Percentiles rank a stretch among this genome's conserved stretches.
Conservation (phyloP, 1,139 yeast species). For the Zhuliangozyma blackwelliae region DNA sequence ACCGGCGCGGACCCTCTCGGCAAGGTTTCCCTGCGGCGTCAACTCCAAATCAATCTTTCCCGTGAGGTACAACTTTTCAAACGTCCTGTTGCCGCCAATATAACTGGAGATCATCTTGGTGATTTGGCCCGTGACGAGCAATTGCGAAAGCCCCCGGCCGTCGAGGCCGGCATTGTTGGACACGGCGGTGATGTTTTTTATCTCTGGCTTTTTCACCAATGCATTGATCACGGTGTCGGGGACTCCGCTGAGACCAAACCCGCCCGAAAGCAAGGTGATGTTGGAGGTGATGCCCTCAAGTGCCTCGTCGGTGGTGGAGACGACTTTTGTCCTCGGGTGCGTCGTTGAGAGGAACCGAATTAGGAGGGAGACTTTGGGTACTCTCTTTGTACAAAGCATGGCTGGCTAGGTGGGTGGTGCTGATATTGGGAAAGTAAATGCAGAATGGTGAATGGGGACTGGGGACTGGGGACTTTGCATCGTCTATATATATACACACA, state of each 20-base stretch:
- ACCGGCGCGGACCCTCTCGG: conserved; percentile 48
- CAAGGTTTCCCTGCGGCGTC: conserved; percentile 49
- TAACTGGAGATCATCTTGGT: conserved; percentile 44
- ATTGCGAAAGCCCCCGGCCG: conserved; percentile 39
- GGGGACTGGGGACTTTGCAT: neutral
- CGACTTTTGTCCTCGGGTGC: conserved; percentile 16
- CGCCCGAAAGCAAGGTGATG: conserved; percentile 39
- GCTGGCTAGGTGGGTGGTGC: neutral
- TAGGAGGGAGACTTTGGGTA: neutral
- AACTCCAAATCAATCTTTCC: conserved; percentile 45
- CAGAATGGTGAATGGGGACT: neutral
- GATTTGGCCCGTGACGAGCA: conserved; percentile 41
- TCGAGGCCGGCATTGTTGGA: conserved; percentile 51
- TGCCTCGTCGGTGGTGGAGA: conserved; percentile 24
- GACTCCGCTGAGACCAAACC: conserved; percentile 47
- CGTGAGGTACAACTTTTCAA: conserved; percentile 36
- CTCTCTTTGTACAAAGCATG: neutral
- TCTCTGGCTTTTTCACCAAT: conserved; percentile 24
- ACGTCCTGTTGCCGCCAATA: conserved; percentile 43
- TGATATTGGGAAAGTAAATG: neutral
- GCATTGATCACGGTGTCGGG: conserved; percentile 44
- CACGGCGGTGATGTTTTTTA: conserved; percentile 39
- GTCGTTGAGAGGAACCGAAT: conserved; percentile 7
- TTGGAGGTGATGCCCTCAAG: conserved; percentile 26
- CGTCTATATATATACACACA: no score